phyloP scores from a whole-genome alignment of 2,329 filamentous ascomycete species.

The Fusarium sterilihyphosum region DNA sequence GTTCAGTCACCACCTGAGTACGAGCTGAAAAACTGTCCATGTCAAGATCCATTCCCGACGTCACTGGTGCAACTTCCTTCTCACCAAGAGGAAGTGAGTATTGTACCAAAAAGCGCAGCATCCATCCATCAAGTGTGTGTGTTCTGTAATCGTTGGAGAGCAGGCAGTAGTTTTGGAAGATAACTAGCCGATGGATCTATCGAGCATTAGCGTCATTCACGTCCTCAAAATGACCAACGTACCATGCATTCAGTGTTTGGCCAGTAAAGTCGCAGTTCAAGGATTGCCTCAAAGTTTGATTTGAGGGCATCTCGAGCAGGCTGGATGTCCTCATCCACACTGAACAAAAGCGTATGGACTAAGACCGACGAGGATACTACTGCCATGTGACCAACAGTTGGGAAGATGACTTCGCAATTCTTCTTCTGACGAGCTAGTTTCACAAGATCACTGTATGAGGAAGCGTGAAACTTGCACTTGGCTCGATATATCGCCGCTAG shows the following conservation, averaged over 20 bases:
- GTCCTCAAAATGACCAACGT: neutral
- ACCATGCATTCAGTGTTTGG: conserved; percentile 20
- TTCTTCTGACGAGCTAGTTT: neutral
- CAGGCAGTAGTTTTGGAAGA: conserved; percentile 31
- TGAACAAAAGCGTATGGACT: conserved; percentile 33
- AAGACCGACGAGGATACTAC: conserved; percentile 32
- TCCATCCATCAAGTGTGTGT: conserved; percentile 32
- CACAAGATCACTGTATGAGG: conserved; percentile 42
- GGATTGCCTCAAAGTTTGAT: conserved; percentile 29
- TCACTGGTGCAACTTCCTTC: neutral
- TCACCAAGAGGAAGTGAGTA: conserved; percentile 14
- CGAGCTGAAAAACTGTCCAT: neutral
- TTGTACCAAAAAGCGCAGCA: conserved; percentile 30
- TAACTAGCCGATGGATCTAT: conserved; percentile 27
- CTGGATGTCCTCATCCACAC: conserved; percentile 10
- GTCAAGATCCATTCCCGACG: neutral
- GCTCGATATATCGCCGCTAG: conserved; percentile 9
- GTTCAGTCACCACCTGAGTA: neutral
- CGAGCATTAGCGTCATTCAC: neutral
- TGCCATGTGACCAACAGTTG: conserved; percentile 34
- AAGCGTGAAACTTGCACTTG: conserved; percentile 44
- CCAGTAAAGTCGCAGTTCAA: conserved; percentile 32
- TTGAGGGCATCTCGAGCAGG: conserved; percentile 15
- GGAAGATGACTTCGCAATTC: conserved; percentile 22
- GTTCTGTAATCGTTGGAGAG: conserved; percentile 15